Evolutionary conservation across 2,329 filamentous ascomycete species (phyloP).

Genomic region (Periconia sp.): DNA sequence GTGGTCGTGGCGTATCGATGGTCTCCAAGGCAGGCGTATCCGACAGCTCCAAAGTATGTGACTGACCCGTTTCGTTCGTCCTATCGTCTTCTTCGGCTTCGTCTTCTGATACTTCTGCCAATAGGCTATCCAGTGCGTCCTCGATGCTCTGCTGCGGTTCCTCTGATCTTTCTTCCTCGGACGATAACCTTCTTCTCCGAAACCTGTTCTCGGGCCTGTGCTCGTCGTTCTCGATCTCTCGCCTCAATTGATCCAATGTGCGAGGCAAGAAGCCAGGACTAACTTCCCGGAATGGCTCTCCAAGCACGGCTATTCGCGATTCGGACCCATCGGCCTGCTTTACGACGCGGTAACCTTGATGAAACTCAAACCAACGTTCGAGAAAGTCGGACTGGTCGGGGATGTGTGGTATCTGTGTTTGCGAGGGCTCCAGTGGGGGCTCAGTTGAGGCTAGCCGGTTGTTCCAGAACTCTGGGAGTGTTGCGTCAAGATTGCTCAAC

Average conservation of each 20-base stretch:
- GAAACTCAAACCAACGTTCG: slow-evolving; percentile 56
- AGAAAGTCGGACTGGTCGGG: slow-evolving; percentile 57
- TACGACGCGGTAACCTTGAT: slow-evolving; percentile 53
- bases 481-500: slow-evolving; percentile 13
- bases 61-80: too few species aligned
- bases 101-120: slow-evolving; percentile 33
- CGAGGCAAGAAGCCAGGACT: slow-evolving; percentile 55
- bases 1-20: too few species aligned
- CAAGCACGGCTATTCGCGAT: slow-evolving; percentile 52
- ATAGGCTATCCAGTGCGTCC: slow-evolving; percentile 40
- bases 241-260: slow-evolving; percentile 53
- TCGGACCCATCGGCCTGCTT: slow-evolving; percentile 51
- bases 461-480: slow-evolving; percentile 53
- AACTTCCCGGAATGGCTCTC: slow-evolving; percentile 56
- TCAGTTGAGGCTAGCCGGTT: slow-evolving; percentile 52
- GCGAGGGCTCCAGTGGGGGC: slow-evolving; percentile 46
- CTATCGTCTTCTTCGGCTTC: slow-evolving; percentile 12
- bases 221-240: slow-evolving; percentile 34
- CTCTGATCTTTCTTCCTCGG: slow-evolving; percentile 25
- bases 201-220: slow-evolving; percentile 37
- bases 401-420: slow-evolving; percentile 54
- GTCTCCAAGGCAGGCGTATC: too few species aligned
- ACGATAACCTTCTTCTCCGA: slow-evolving; percentile 24
- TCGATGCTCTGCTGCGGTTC: slow-evolving; percentile 39
- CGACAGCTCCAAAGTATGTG: too few species aligned